Percentiles rank a stretch among this genome's conserved stretches.
These are phyloP conservation scores for Penicillium sp. DNA, from an alignment of 2,329 filamentous ascomycete genomes.

Conservation along the genomic window DNA sequence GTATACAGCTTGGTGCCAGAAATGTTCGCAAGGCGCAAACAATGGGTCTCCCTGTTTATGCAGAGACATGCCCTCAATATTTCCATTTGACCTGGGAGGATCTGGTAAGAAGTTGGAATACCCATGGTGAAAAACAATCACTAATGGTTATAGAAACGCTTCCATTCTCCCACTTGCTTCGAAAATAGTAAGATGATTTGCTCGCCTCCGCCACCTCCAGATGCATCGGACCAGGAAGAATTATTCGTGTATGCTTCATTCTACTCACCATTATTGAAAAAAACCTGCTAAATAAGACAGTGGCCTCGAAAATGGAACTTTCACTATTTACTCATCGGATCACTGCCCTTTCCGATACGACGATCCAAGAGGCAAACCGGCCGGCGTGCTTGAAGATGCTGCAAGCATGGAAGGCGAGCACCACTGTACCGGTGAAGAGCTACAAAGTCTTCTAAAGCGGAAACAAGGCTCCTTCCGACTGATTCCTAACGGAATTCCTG, in stretches of 20 bases:
- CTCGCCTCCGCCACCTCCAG: slow-evolving; percentile 9
- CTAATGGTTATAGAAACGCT: slow-evolving; percentile 1
- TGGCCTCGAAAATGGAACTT: slow-evolving; percentile 55
- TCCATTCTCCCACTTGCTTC: slow-evolving; percentile 11
- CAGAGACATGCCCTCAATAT: slow-evolving; percentile 61
- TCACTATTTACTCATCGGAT: slow-evolving; percentile 54
- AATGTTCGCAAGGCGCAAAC: slow-evolving; percentile 55
- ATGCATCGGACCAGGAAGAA: slow-evolving; percentile 6
- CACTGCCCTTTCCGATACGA: slow-evolving; percentile 41
- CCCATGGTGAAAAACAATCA: neutral
- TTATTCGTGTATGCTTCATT: slow-evolving; percentile 2
- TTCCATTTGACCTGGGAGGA: slow-evolving; percentile 51
- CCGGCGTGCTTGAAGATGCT: slow-evolving; percentile 5
- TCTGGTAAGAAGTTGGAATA: neutral
- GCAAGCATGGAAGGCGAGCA: slow-evolving; percentile 8
- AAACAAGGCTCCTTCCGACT: slow-evolving; percentile 42
- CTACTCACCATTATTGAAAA: neutral
- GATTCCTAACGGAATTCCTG: slow-evolving; percentile 47
- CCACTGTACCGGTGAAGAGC: neutral
- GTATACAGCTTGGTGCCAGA: slow-evolving; percentile 41
- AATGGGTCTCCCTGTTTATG: slow-evolving; percentile 53
- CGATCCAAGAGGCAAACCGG: slow-evolving; percentile 4
- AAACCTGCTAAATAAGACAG: neutral
- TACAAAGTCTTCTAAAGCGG: slow-evolving; percentile 3
- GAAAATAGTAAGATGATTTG: slow-evolving; percentile 14